A percentile compares a stretch with the other conserved stretches of the same genome.
Conservation (phyloP, 23 red algal genomes). For the Gracilaria caudata region DNA sequence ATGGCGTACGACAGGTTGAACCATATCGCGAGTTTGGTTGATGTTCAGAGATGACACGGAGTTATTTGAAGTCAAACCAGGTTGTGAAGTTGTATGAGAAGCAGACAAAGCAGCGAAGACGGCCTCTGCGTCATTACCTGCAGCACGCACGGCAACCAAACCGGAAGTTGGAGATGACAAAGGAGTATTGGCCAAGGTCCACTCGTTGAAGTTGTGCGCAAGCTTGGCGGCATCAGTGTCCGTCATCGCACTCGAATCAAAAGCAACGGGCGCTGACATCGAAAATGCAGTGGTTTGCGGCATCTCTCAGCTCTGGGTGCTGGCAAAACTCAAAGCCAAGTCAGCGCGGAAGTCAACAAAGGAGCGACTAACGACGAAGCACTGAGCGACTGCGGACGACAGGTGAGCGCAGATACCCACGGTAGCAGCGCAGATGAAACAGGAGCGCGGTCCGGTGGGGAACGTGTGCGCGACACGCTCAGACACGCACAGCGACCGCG, state of each 20-base stretch:
- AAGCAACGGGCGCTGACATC: neutral
- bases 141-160: slow-evolving; percentile 3
- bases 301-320: neutral
- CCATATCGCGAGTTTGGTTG: neutral
- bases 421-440: neutral
- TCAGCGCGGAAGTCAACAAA: neutral
- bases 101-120: slow-evolving; percentile 30
- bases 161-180: neutral
- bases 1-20: neutral
- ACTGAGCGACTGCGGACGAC: no score
- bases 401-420: neutral
- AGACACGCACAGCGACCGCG: no score
- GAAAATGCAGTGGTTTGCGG: neutral
- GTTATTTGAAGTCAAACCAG: neutral
- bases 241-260: neutral
- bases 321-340: neutral
- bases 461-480: no score
- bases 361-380: neutral
- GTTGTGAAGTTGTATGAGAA: neutral
- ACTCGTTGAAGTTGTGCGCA: neutral
- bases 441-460: no score
- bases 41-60: neutral
- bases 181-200: neutral
- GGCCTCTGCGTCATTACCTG: slow-evolving; percentile 15
- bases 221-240: neutral